A percentile compares a stretch with the other conserved stretches of the same genome.
Conservation (phyloP, 208 protist genomes). For the Crithidia expoeki region DNA sequence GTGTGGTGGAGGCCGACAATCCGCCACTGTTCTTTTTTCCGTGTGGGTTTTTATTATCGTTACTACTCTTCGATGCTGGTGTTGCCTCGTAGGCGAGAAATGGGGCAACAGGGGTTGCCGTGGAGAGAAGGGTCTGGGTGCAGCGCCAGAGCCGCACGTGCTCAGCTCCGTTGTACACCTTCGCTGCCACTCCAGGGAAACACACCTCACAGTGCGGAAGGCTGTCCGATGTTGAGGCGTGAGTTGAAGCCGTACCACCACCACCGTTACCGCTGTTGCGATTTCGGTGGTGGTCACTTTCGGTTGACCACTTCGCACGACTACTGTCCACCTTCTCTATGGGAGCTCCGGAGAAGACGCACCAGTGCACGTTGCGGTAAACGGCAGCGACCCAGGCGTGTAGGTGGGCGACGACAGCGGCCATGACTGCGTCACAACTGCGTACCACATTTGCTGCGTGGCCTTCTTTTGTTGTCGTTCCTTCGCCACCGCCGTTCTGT, state of each 20-base stretch:
- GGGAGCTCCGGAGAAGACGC: slow-evolving; percentile 18
- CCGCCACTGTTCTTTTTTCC: neutral
- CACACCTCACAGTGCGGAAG: slow-evolving; percentile 20
- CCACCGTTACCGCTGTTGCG: neutral
- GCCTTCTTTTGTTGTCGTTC: neutral
- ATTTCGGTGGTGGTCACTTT: neutral
- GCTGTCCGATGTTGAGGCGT: too few relatives aligned
- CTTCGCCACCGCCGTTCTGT: neutral
- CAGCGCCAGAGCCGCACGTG: slow-evolving; percentile 25
- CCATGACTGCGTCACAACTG: neutral
- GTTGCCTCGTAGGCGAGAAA: slow-evolving; percentile 14
- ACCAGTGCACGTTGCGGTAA: slow-evolving; percentile 16
- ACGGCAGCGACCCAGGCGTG: slow-evolving; percentile 10
- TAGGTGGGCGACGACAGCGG: slow-evolving; percentile 5
- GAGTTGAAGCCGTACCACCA: neutral
- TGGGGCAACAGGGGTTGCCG: neutral
- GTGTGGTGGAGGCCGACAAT: neutral
- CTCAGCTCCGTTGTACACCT: neutral
- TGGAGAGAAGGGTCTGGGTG: slow-evolving; percentile 3
- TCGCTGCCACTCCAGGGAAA: neutral
- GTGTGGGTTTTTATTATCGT: too few relatives aligned
- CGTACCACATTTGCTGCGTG: neutral
- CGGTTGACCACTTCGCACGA: neutral
- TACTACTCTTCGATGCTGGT: neutral
- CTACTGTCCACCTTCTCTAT: neutral